Conservation (phyloP, 1,284 basidiomycete genomes). For the Leucoagaricus sp. region DNA sequence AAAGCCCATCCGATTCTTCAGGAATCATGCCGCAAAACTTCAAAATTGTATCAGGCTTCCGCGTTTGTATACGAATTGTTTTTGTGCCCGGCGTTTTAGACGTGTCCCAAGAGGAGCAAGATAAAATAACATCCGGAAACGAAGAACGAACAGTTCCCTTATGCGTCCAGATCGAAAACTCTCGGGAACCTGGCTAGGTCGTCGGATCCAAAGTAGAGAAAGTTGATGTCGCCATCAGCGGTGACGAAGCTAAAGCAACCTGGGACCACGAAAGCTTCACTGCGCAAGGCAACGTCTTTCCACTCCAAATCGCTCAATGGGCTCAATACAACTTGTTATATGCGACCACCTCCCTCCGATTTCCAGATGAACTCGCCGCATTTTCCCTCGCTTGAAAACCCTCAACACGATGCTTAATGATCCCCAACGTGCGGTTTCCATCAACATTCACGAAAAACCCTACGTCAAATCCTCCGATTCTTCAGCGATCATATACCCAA, state of each 20-base stretch:
- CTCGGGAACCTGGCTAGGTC: conserved; percentile 53
- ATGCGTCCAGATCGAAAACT: conserved; percentile 84
- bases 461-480: conserved; percentile 33
- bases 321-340: conserved; percentile 90
- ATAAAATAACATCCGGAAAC: conserved; percentile 65
- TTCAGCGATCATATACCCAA: conserved; percentile 55
- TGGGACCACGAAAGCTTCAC: conserved; percentile 57
- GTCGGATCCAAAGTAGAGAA: conserved; percentile 73
- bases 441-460: conserved; percentile 76
- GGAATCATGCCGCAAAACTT: conserved; percentile 86
- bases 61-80: conserved; percentile 86
- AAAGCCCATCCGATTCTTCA: conserved; percentile 65
- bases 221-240: conserved; percentile 73
- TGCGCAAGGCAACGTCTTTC: conserved; percentile 56
- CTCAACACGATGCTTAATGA: conserved; percentile 35
- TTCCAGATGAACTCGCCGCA: conserved; percentile 61
- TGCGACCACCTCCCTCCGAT: conserved; percentile 72
- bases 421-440: conserved; percentile 74
- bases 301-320: conserved; percentile 62
- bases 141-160: conserved; percentile 84
- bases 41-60: conserved; percentile 76
- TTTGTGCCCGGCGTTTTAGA: conserved; percentile 77
- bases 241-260: conserved; percentile 70
- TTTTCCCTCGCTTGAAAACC: conserved; percentile 36
- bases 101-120: conserved; percentile 51